These are phyloP conservation scores for Lactarius indigo DNA, from an alignment of 768 basidiomycete genomes.

Conservation along the genomic window DNA sequence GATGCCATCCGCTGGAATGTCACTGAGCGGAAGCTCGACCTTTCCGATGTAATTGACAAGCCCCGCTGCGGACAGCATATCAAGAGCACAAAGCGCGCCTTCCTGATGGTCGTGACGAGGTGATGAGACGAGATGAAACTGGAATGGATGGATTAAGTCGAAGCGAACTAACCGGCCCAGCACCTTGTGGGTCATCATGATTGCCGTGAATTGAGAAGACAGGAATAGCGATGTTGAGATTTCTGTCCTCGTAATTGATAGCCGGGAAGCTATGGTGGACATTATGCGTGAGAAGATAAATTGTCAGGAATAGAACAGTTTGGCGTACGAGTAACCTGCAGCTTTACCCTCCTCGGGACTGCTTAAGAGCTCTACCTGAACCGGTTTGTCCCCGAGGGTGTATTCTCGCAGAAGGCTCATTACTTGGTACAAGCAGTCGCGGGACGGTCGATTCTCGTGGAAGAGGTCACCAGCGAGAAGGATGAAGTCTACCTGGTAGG, in stretches of 20 bases:
- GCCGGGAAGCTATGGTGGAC: conserved; percentile 74
- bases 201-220: conserved; percentile 99
- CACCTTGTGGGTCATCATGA: conserved; percentile 98
- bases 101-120: conserved; percentile 46
- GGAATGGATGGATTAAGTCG: not conserved
- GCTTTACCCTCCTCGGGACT: conserved; percentile 91
- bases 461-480: conserved; percentile 95
- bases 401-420: conserved; percentile 89
- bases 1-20: conserved; percentile 73
- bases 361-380: conserved; percentile 88
- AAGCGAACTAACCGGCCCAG: conserved; percentile 65
- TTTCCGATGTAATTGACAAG: conserved; percentile 98
- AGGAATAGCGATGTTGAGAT: conserved; percentile 93
- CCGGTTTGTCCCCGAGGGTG: conserved; percentile 81
- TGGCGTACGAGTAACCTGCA: conserved; percentile 72
- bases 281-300: conserved; percentile 5
- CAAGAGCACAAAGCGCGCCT: conserved; percentile 93
- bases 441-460: conserved; percentile 93
- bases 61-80: conserved; percentile 90
- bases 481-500: conserved; percentile 83
- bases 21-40: conserved; percentile 77
- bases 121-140: not conserved
- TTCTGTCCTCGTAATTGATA: conserved; percentile 95
- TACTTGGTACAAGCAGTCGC: conserved; percentile 85
- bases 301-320: not conserved